Conservation (phyloP, 208 protist genomes). For the Trypanosoma lewisi region DNA sequence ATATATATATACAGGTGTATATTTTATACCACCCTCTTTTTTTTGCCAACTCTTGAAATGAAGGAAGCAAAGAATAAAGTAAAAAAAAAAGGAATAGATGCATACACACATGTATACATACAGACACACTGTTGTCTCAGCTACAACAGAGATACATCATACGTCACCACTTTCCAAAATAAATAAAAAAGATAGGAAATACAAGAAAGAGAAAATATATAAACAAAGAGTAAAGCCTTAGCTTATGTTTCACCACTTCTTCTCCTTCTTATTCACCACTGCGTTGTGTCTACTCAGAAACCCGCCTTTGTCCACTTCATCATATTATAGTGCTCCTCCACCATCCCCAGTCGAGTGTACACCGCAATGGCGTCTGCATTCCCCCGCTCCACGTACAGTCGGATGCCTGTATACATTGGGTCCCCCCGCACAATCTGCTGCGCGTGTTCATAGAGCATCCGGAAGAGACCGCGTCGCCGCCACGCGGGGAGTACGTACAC, state of each 20-base stretch:
- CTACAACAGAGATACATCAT: too few species aligned
- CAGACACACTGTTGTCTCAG: neutral
- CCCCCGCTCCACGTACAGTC: slow-evolving; percentile 57
- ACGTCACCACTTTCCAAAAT: neutral
- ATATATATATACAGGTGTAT: neutral
- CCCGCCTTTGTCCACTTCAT: slow-evolving; percentile 71
- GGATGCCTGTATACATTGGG: slow-evolving; percentile 44
- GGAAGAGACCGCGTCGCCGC: slow-evolving; percentile 46
- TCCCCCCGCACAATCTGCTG: slow-evolving; percentile 43
- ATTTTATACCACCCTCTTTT: neutral
- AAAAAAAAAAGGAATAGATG: slow-evolving; percentile 4
- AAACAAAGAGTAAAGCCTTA: too few species aligned
- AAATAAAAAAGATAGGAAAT: neutral
- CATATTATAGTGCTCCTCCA: slow-evolving; percentile 65
- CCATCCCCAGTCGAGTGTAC: slow-evolving; percentile 50
- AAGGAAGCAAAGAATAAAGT: neutral
- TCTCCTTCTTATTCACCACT: too few species aligned
- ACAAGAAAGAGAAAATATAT: too few species aligned
- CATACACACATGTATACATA: neutral
- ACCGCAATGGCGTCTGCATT: slow-evolving; percentile 40
- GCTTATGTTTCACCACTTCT: too few species aligned
- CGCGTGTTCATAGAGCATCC: slow-evolving; percentile 41
- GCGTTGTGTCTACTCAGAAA: too few species aligned
- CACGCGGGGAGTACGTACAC: slow-evolving; percentile 45
- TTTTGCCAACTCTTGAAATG: neutral